Evolutionary conservation across 305 asterid species (phyloP).

Genomic region (Fraxinus floribunda): DNA sequence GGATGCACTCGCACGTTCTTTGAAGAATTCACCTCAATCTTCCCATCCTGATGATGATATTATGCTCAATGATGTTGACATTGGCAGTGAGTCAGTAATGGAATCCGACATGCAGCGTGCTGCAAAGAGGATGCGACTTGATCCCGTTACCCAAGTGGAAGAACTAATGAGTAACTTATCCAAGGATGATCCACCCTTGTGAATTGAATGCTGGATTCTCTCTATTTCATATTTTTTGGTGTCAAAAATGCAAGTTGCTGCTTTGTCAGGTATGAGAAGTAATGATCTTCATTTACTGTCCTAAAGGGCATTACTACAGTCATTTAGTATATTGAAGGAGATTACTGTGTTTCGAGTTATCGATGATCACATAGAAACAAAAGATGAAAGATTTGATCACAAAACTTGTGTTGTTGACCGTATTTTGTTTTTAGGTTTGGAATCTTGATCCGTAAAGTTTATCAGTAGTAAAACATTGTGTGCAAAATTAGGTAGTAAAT

Average conservation of each 20-base stretch:
- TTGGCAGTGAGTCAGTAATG: constrained; percentile 16
- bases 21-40: background rate
- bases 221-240: constrained; percentile 1
- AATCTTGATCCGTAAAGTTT: background rate
- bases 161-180: constrained; percentile 23
- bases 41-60: background rate
- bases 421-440: background rate
- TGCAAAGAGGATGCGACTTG: constrained; percentile 52
- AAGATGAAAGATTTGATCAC: background rate
- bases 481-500: background rate
- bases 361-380: background rate
- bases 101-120: constrained; percentile 38
- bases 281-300: background rate
- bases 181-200: constrained; percentile 29
- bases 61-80: constrained; percentile 2
- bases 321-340: background rate
- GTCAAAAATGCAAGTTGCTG: background rate
- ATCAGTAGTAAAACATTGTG: background rate
- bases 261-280: background rate
- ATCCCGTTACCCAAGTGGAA: constrained; percentile 32
- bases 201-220: background rate
- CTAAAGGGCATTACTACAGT: background rate
- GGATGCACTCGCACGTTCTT: background rate
- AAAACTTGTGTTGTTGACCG: background rate
- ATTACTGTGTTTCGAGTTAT: background rate